phyloP scores from a whole-genome alignment of 805 yeast genomes.

The Candida pseudofarinosa region DNA sequence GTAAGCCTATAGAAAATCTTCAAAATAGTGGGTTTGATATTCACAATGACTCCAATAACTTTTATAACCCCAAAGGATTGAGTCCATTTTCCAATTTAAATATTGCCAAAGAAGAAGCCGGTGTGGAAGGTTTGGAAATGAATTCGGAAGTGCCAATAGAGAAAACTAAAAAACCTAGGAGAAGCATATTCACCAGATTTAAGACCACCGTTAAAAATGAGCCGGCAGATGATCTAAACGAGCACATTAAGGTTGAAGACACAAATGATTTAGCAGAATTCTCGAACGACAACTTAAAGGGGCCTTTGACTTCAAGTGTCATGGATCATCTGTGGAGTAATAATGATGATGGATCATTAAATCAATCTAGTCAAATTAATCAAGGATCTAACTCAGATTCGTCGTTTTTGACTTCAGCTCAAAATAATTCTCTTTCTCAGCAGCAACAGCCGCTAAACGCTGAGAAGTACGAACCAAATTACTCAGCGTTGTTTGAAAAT shows the following conservation, averaged over 20 bases:
- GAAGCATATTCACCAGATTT: conserved; percentile 38
- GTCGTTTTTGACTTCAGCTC: neutral
- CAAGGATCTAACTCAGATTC: neutral
- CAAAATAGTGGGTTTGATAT: conserved; percentile 1
- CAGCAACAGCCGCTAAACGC: neutral
- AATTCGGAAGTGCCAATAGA: conserved; percentile 15
- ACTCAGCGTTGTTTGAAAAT: conserved; percentile 40
- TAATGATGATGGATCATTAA: neutral
- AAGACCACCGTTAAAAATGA: conserved; percentile 20
- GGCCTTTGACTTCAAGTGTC: neutral
- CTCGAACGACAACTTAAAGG: neutral
- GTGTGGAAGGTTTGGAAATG: conserved; percentile 14
- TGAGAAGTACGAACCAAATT: conserved; percentile 29
- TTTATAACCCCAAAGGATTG: neutral
- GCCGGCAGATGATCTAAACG: conserved; percentile 5
- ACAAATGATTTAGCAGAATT: neutral
- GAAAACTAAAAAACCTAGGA: conserved; percentile 28
- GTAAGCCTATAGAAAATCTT: conserved; percentile 1
- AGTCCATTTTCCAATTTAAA: neutral
- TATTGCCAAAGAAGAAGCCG: neutral
- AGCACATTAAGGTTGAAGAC: conserved; percentile 4
- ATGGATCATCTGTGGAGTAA: neutral
- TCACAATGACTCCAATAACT: conserved; percentile 2
- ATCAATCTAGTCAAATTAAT: neutral
- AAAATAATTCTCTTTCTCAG: neutral